Evolutionary conservation across 78 protist species (phyloP).

Genomic region (Cavenderia fasciculata): DNA sequence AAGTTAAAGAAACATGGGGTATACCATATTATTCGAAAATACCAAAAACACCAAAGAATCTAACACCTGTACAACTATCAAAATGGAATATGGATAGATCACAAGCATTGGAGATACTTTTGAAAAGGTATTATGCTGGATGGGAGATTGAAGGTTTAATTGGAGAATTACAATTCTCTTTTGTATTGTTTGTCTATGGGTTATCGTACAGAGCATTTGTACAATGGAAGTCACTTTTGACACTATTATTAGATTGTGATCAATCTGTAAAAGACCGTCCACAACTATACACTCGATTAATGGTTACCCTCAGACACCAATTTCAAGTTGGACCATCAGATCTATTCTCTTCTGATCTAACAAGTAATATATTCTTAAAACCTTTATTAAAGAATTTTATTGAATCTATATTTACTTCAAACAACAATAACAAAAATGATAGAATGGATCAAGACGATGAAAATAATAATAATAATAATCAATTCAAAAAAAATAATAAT

Average conservation of each 20-base stretch:
- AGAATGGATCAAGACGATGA: no score
- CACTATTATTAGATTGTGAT: conserved; percentile 38
- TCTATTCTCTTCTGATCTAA: conserved; percentile 30
- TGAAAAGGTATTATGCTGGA: conserved; percentile 11
- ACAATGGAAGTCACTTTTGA: conserved; percentile 42
- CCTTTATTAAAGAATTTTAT: conserved; percentile 56
- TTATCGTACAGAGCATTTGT: conserved; percentile 32
- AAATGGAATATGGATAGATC: conserved; percentile 68
- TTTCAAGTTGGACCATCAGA: conserved; percentile 40
- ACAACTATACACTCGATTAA: neutral
- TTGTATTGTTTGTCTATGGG: conserved; percentile 29
- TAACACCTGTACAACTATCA: neutral
- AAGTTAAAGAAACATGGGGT: conserved; percentile 52
- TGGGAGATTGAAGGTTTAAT: conserved; percentile 8
- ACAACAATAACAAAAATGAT: no score
- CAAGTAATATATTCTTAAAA: conserved; percentile 44
- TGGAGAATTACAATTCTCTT: conserved; percentile 58
- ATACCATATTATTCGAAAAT: conserved; percentile 63
- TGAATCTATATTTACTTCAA: conserved; percentile 18
- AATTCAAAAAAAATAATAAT: no score
- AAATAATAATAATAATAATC: no score
- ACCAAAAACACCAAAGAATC: neutral
- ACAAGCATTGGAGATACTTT: neutral
- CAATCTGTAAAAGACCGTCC: neutral
- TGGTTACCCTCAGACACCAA: conserved; percentile 10